Evolutionary conservation across 2,329 filamentous ascomycete species (phyloP).

Genomic region (Pseudogymnoascus sp.): DNA sequence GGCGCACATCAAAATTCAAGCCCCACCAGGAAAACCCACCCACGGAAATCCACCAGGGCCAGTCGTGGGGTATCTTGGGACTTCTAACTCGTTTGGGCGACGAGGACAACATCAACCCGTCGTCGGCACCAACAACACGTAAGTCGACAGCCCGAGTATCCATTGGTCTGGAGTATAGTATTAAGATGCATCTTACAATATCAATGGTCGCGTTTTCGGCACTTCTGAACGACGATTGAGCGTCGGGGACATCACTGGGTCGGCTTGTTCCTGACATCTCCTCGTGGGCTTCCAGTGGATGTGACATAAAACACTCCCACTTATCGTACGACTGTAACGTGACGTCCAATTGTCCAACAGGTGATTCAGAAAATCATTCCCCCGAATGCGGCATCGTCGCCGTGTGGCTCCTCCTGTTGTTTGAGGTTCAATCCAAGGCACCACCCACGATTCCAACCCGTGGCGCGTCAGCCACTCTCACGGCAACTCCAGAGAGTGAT

Average conservation of each 20-base stretch:
- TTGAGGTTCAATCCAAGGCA: neutral
- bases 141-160: neutral
- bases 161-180: constrained; percentile 1
- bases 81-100: constrained; percentile 2
- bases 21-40: neutral
- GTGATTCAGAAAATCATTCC: neutral
- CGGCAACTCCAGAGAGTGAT: neutral
- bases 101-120: neutral
- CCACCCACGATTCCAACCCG: neutral
- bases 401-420: constrained; percentile 4
- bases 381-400: neutral
- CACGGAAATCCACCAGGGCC: neutral
- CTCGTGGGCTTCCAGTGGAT: neutral
- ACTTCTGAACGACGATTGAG: neutral
- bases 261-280: neutral
- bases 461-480: neutral
- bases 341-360: neutral
- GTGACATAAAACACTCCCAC: neutral
- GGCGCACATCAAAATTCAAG: neutral
- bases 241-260: neutral
- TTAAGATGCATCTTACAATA: neutral
- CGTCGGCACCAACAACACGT: neutral
- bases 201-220: neutral
- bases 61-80: neutral
- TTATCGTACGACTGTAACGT: neutral